Evolutionary conservation across 495 filamentous ascomycete species (phyloP), one percentile per base, ranked within the genome.

Genomic region (Podospora australis): DNA sequence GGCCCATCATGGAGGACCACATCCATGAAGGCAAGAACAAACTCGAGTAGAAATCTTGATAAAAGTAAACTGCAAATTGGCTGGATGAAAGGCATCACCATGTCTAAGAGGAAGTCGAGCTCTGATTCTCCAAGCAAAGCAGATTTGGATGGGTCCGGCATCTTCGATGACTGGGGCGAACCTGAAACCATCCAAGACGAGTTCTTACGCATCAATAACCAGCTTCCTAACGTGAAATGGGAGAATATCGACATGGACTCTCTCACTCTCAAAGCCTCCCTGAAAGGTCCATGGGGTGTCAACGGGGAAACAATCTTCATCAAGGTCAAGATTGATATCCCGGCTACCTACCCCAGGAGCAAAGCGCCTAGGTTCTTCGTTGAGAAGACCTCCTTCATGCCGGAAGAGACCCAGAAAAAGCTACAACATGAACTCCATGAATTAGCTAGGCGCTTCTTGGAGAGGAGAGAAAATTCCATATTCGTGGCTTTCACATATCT

Each of bases 1-100:
- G 59, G 62, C 9, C 54, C 61, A 6, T 56, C 62, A 11, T 75
- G 71, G 72, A 63, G 65, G 51, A 68, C 77, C 9, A 70, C 79
- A 23, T 80, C 82, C 6, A 85, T 83, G 78, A 81, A 81, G 56
- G 80, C 77, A 1, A 81, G 78, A 36, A 74, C 72, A 19, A 72
- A 67, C 28, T 42, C 73, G 11, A 68, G 70, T 41, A 81, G 78
- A 42, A 75, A 83, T 39, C 71, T 75, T n/a, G 88, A 89, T 55
- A 65, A 67, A 17, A 67, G 63, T 38, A 62, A 68, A 9, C 64
- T 72, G 14, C 88, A 78, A 26, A 91, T 96, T 48, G 77, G 81
- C 11, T 96, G 90, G 90, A 95, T 96, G 87, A 87, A 82, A 49
- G 88, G 89, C 24, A 88, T 96, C 32, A 92, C 88, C 51, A 90